phyloP scores from a whole-genome alignment of 73 alveolate genomes.

The Paramecium biaurelia region DNA sequence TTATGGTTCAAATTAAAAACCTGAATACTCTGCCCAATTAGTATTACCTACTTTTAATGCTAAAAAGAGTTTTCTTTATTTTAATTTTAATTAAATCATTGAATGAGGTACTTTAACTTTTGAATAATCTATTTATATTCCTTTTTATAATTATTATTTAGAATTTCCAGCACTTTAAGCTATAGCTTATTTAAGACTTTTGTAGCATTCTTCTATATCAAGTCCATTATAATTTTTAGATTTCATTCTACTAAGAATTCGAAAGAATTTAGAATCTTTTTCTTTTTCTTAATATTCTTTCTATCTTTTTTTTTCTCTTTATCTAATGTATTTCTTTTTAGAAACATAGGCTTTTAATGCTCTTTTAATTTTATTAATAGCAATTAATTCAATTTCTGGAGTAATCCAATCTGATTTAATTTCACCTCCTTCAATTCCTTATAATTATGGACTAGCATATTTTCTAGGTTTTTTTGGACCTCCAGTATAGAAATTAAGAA shows the following conservation, averaged over 20 bases:
- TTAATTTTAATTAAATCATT: slow-evolving; percentile 13
- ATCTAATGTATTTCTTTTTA: not conserved
- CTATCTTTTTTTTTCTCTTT: not conserved
- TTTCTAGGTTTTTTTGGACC: not conserved
- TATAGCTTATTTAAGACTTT: not conserved
- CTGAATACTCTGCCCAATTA: slow-evolving; percentile 6
- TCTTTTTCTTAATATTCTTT: not conserved
- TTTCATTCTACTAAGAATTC: not conserved
- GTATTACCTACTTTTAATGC: slow-evolving; percentile 27
- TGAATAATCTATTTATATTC: not conserved
- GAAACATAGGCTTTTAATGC: slow-evolving; percentile 17
- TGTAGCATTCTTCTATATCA: slow-evolving; percentile 18
- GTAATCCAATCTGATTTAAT: slow-evolving; percentile 9
- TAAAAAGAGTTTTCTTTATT: slow-evolving; percentile 19
- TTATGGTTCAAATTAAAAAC: not conserved
- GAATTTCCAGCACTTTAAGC: not conserved
- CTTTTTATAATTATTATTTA: not conserved
- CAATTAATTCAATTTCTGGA: not conserved
- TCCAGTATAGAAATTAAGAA: not conserved
- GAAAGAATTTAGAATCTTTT: not conserved
- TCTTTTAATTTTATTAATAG: slow-evolving; percentile 15
- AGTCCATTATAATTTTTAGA: not conserved
- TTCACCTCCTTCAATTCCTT: not conserved
- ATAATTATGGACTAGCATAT: not conserved
- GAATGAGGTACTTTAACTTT: not conserved